Evolutionary conservation across 1,284 basidiomycete genomes (phyloP).

Genomic region (Moesziomyces aphidis): DNA sequence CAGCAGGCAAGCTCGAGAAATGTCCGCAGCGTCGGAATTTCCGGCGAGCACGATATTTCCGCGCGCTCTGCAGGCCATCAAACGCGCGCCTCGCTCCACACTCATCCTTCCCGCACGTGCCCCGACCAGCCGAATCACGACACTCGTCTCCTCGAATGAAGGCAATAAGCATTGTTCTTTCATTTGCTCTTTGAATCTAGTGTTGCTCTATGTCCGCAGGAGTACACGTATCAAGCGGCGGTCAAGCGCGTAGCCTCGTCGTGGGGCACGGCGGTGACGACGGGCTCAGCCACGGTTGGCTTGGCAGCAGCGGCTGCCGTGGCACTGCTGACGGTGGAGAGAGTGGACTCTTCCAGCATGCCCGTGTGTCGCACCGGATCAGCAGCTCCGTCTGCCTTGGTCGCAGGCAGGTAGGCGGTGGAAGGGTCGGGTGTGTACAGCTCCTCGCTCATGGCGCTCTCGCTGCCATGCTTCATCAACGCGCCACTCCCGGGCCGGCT

Average conservation of each 20-base stretch:
- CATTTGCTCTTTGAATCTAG: too few relatives aligned
- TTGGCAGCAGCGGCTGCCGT: constrained; percentile 7
- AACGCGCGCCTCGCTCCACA: too few relatives aligned
- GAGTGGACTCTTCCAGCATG: constrained; percentile 10
- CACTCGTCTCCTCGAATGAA: too few relatives aligned
- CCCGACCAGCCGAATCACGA: too few relatives aligned
- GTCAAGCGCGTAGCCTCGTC: not conserved
- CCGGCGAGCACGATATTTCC: too few relatives aligned
- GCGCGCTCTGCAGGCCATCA: too few relatives aligned
- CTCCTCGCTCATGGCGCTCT: constrained; percentile 47
- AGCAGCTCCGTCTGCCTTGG: constrained; percentile 6
- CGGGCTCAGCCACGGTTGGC: constrained; percentile 2
- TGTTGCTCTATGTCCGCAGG: too few relatives aligned
- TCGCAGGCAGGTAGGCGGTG: constrained; percentile 24
- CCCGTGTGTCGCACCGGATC: not conserved
- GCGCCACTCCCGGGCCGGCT: constrained; percentile 34
- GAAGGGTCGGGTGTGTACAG: constrained; percentile 41
- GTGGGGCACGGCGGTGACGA: constrained; percentile 9
- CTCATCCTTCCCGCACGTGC: too few relatives aligned
- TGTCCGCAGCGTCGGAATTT: too few relatives aligned
- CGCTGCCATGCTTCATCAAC: constrained; percentile 45
- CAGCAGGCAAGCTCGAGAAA: too few relatives aligned
- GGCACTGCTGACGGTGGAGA: constrained; percentile 14
- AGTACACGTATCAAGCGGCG: too few relatives aligned
- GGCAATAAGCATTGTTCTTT: too few relatives aligned